phyloP scores from a whole-genome alignment of 306 rosid genomes.

The Quercus dentata region DNA sequence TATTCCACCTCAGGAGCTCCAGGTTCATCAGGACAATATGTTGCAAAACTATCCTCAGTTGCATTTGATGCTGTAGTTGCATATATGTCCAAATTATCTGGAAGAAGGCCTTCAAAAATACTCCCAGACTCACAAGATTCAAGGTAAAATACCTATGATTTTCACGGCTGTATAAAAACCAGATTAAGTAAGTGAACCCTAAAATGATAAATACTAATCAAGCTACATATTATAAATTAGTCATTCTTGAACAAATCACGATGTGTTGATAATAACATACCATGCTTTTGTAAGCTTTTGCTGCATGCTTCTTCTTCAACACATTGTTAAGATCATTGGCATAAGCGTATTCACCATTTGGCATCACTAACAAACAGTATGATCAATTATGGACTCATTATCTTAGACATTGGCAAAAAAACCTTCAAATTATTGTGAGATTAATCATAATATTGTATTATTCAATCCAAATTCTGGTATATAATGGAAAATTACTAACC shows the following conservation, averaged over 20 bases:
- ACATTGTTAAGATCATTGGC: slow-evolving; percentile 40
- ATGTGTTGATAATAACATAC: slow-evolving; percentile 3
- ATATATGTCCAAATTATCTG: slow-evolving; percentile 43
- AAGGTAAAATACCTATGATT: slow-evolving; percentile 32
- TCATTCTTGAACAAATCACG: neutral
- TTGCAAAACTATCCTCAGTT: slow-evolving; percentile 39
- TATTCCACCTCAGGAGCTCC: slow-evolving; percentile 12
- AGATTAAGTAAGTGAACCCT: neutral
- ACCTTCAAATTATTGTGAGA: neutral
- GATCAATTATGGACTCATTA: no score
- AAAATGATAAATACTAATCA: neutral
- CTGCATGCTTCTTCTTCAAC: slow-evolving; percentile 47
- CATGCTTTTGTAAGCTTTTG: slow-evolving; percentile 48
- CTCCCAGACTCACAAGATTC: slow-evolving; percentile 91
- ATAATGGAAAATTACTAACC: slow-evolving; percentile 28
- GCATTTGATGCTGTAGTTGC: slow-evolving; percentile 65
- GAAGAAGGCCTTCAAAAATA: slow-evolving; percentile 65
- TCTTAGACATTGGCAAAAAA: neutral
- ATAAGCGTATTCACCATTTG: neutral
- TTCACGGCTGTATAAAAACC: neutral
- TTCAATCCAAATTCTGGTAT: neutral
- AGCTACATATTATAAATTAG: neutral
- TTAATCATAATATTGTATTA: neutral
- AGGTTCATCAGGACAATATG: slow-evolving; percentile 35
- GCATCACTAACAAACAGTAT: slow-evolving; percentile 40